Evolutionary conservation across 345 rosid genomes (phyloP), one percentile per base, ranked within the genome.

Genomic region (Geranium rotundifolium): DNA sequence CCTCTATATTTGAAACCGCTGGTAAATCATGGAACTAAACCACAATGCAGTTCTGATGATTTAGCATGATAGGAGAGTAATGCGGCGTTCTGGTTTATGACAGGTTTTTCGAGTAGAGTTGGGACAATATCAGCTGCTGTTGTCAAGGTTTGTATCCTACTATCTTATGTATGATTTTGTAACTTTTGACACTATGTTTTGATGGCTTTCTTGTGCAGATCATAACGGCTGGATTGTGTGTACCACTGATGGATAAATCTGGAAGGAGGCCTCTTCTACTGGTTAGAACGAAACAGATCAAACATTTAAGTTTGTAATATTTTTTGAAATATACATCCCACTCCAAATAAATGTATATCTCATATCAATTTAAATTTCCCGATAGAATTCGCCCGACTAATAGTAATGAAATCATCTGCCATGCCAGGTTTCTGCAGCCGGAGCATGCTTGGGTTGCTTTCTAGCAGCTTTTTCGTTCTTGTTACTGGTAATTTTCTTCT

Each of bases 61-160:
- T 19, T 17, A 14, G 2, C 58, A 16, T 54, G n/a, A n/a, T n/a
- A n/a, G n/a, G n/a, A n/a, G n/a, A n/a, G n/a, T 19, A 13, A 17
- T 23, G 7, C 12, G 23, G 58, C 23, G 17, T 56, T 54, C 1
- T 18, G 29, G 15, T 62, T 41, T 52, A 10, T 30, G 6, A 59
- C n/a, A 79, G 80, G 84, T 18, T 76, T 80, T 63, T 67, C 81
- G 1, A 68, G 73, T 9, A 70, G 18, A 0, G 39, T 70, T 54
- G 79, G 84, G 54, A 69, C 67, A 49, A 65, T 76, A 23, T 20
- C 54, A 56, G 69, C 73, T 19, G 70, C 72, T 37, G 27, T 71
- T 57, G 77, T 74, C 29, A 78, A 79, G 78, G 83, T 79, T 50
- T 46, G 23, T 66, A 18, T 15, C 57, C 57, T 34, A 31, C n/a